phyloP scores from a whole-genome alignment of 176 grass and related monocot genomes.

The Oryza officinalis region DNA sequence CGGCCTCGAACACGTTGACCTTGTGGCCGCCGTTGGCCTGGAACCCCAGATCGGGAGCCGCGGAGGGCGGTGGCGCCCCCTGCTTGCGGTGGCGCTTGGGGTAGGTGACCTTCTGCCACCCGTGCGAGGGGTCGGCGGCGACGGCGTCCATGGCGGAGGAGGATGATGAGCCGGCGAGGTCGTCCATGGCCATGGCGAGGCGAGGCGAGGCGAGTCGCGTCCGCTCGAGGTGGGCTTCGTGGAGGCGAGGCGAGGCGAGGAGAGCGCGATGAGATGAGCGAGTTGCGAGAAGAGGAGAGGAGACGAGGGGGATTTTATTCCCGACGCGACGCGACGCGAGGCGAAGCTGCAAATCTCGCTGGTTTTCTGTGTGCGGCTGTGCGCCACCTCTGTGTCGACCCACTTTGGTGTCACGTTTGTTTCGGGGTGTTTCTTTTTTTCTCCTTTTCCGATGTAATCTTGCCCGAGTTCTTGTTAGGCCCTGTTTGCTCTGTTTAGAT shows the following conservation, averaged over 20 bases:
- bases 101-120: slow-evolving; percentile 97
- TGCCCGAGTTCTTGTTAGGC: neutral
- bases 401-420: neutral
- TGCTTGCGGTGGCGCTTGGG: slow-evolving; percentile 84
- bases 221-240: neutral
- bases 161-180: slow-evolving; percentile 36
- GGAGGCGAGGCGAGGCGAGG: neutral
- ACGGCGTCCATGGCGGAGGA: slow-evolving; percentile 42
- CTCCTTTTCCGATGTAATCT: neutral
- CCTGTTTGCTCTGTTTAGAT: no score
- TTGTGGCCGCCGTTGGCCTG: slow-evolving; percentile 12
- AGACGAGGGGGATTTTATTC: slow-evolving; percentile 9
- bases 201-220: neutral
- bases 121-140: slow-evolving; percentile 49
- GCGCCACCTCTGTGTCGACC: neutral
- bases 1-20: slow-evolving; percentile 62
- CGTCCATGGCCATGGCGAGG: slow-evolving; percentile 63
- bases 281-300: neutral
- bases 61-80: slow-evolving; percentile 17
- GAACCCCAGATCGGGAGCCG: slow-evolving; percentile 46
- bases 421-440: neutral
- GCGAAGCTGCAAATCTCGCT: neutral
- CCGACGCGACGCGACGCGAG: neutral
- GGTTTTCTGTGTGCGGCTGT: neutral
- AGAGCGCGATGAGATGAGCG: neutral